phyloP scores from a whole-genome alignment of 2,329 filamentous ascomycete species.

The Passalora sequoiae region DNA sequence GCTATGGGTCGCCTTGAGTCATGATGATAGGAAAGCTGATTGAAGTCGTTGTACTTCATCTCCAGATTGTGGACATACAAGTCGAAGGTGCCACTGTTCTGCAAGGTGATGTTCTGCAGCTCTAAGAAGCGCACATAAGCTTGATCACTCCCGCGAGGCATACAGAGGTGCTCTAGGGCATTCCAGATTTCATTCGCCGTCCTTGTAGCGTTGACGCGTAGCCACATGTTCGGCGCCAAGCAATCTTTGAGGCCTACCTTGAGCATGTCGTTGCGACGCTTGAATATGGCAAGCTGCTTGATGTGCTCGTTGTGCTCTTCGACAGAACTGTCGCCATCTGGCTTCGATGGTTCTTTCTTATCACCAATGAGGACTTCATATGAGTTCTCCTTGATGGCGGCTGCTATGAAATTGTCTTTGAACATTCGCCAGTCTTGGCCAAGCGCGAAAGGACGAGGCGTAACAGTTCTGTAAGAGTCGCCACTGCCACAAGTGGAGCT shows the following conservation, averaged over 20 bases:
- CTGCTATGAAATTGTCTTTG: conserved; percentile 27
- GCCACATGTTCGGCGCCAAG: conserved; percentile 24
- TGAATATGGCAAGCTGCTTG: conserved; percentile 32
- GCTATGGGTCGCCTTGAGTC: conserved; percentile 13
- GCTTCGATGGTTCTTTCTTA: conserved; percentile 27
- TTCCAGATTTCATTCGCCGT: conserved; percentile 27
- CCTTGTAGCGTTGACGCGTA: conserved; percentile 21
- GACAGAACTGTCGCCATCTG: conserved; percentile 20
- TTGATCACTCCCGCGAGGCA: conserved; percentile 26
- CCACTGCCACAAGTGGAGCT: conserved; percentile 29
- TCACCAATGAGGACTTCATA: conserved; percentile 26
- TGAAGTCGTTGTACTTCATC: conserved; percentile 24
- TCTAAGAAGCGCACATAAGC: conserved; percentile 27
- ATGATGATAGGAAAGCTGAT: conserved; percentile 20
- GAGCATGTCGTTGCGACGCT: conserved; percentile 28
- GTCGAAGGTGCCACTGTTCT: conserved; percentile 22
- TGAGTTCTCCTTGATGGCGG: conserved; percentile 31
- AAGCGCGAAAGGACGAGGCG: conserved; percentile 14
- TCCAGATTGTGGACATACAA: conserved; percentile 28
- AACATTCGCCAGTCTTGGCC: conserved; percentile 27
- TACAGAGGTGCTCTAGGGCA: conserved; percentile 28
- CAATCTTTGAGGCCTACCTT: conserved; percentile 23
- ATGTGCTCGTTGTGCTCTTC: conserved; percentile 33
- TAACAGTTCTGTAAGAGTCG: conserved; percentile 24
- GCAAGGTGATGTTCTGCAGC: conserved; percentile 23